Base-by-base conservation (phyloP, 371 early-diverging fungal species). In the Modicella reniformis region DNA sequence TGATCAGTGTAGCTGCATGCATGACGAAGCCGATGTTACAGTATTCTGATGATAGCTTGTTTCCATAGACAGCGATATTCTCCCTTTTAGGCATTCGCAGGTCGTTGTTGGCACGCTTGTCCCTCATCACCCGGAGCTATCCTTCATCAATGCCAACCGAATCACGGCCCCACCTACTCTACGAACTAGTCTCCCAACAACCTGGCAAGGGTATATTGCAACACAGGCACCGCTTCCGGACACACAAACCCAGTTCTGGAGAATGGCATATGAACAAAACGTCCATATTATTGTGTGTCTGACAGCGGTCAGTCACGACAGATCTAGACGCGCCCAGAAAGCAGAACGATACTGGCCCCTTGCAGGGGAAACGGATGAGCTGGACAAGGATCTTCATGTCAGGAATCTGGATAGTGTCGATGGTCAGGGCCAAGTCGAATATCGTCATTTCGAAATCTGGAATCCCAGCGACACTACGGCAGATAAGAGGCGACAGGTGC, bases 161-260 rank as follows among this genome's bases (percentile, higher is more conserved):
- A 71, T 76, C 49, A 64, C 77, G 1, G 54, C 72, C 0, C 77
- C 77, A 2, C 34, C 52, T 5, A 19, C 17, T 0, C 54, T 76
- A 12, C 60, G 57, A 1, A 12, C 61, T 17, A 72, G 72, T 17
- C 67, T 76, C 1, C 77, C 77, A 2, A 4, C 15, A 0, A 21
- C 54, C 15, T 71, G 64, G 62, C 59, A 71, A 21, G 65, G 70
- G 26, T 98, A 95, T 72, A 95, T 97, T 60, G 94, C 94, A 3
- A 89, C 96, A 2, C 98, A 98, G 80, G 98, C 96, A 0, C 98
- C 98, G 9, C 74, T 95, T 17, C 82, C 83, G 2, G 74, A 84
- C 33, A 96, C 97, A 0, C 70, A 91, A 23, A 81, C 84, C 21
- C 96, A 94, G 67, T 98, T 98, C 68, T 98, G 98, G 97, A 85